Evolutionary conservation across 2,329 filamentous ascomycete species (phyloP).

Genomic region (Madurella mycetomatis): DNA sequence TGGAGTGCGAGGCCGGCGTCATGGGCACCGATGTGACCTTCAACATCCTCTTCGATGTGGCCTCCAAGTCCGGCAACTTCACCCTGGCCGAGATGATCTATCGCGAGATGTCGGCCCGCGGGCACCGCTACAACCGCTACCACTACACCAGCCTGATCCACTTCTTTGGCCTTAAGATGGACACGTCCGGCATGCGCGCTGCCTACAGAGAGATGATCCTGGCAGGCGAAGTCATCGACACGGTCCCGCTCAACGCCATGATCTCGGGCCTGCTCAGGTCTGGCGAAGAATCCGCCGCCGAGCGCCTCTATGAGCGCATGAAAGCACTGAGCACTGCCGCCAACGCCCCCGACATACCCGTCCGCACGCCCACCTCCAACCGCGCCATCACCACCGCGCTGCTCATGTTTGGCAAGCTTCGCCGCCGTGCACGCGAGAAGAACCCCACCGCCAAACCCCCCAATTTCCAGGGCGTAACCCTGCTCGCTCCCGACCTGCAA

Average conservation of each 20-base stretch:
- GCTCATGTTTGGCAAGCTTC: conserved; percentile 54
- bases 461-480: conserved; percentile 56
- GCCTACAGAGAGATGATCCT: conserved; percentile 82
- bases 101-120: conserved; percentile 70
- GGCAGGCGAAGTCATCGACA: conserved; percentile 83
- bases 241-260: conserved; percentile 78
- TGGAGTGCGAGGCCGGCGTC: conserved; percentile 70
- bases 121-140: conserved; percentile 67
- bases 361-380: conserved; percentile 43
- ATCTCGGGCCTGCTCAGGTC: conserved; percentile 72
- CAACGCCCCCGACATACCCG: conserved; percentile 34
- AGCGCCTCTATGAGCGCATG: conserved; percentile 81
- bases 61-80: conserved; percentile 81
- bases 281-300: conserved; percentile 71
- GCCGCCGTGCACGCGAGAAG: conserved; percentile 35
- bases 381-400: conserved; percentile 51
- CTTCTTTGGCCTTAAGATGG: conserved; percentile 70
- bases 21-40: conserved; percentile 75
- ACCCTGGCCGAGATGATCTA: conserved; percentile 79
- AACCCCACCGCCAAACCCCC: conserved; percentile 13
- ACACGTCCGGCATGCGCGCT: conserved; percentile 68
- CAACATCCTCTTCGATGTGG: conserved; percentile 86
- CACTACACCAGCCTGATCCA: conserved; percentile 80
- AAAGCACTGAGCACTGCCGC: conserved; percentile 45
- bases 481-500: conserved; percentile 67